Conservation (phyloP, 2,329 filamentous ascomycete species). For the Neopestalotiopsis sp. region DNA sequence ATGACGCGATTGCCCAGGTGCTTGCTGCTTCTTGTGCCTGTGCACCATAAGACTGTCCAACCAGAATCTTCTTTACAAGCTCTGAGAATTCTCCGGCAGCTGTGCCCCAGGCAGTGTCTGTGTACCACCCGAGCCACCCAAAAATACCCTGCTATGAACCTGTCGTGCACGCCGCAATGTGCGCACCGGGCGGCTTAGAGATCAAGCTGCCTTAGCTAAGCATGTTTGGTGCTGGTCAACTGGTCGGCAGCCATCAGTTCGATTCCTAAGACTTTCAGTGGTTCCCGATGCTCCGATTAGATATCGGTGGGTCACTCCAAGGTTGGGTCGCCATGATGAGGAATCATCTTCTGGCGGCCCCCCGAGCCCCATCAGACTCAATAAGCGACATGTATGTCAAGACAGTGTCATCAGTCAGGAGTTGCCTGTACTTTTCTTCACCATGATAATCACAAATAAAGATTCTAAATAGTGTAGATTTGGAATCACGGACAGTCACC, state of each 20-base stretch:
- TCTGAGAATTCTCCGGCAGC: background rate
- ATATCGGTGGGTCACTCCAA: slow-evolving; percentile 5
- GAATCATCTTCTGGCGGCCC: background rate
- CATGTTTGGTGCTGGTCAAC: background rate
- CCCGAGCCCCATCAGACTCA: background rate
- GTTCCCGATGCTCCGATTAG: background rate
- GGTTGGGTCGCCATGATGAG: slow-evolving; percentile 5
- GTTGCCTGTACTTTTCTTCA: too few relatives aligned
- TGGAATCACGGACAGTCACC: too few relatives aligned
- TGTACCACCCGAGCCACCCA: background rate
- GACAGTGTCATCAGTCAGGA: too few relatives aligned
- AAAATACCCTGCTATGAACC: background rate
- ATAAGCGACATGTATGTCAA: background rate
- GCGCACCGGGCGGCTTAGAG: background rate
- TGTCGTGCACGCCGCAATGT: background rate
- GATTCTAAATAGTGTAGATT: background rate
- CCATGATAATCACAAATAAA: background rate
- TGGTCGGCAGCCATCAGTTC: background rate
- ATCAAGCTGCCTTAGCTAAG: background rate
- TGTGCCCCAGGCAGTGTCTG: background rate
- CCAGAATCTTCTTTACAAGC: background rate
- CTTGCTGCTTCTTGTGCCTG: background rate
- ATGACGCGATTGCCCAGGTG: slow-evolving; percentile 5
- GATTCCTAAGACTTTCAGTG: background rate
- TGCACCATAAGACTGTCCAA: background rate